Conservation (phyloP, 2,329 filamentous ascomycete genomes). For the Diaporthe citri region DNA sequence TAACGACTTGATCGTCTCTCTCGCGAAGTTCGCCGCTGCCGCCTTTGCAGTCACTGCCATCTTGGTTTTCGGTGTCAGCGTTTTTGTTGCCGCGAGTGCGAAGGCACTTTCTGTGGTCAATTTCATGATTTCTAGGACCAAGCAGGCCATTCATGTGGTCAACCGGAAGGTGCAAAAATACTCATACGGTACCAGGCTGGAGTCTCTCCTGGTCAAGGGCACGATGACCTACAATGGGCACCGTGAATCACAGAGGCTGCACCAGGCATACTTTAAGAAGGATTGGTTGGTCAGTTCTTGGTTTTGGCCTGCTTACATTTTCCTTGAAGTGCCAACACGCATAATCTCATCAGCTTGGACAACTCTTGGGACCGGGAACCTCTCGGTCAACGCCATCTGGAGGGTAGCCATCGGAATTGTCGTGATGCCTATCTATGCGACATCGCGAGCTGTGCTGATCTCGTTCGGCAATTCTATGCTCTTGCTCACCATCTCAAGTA, state of each 20-base stretch:
- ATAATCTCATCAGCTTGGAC: background rate
- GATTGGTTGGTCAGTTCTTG: background rate
- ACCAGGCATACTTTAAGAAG: background rate
- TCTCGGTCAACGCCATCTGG: background rate
- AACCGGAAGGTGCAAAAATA: background rate
- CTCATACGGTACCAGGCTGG: background rate
- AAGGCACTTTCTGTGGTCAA: background rate
- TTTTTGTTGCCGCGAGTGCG: background rate
- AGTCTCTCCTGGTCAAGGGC: background rate
- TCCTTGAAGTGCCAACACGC: slow-evolving; percentile 20
- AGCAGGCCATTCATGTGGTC: background rate
- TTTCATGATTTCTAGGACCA: background rate
- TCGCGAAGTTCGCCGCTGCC: slow-evolving; percentile 38
- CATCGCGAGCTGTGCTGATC: background rate
- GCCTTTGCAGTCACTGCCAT: slow-evolving; percentile 24
- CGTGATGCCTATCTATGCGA: background rate
- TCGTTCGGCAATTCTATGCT: background rate
- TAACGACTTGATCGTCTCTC: slow-evolving; percentile 37
- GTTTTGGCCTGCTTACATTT: slow-evolving; percentile 9
- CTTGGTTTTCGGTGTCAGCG: background rate
- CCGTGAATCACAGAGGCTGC: background rate
- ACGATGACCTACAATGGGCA: background rate
- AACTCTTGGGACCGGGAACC: background rate
- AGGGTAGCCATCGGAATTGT: background rate
- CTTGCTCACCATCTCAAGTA: background rate